Base-by-base conservation (phyloP, 345 rosid genomes). In the Sisymbrium altissimum region DNA sequence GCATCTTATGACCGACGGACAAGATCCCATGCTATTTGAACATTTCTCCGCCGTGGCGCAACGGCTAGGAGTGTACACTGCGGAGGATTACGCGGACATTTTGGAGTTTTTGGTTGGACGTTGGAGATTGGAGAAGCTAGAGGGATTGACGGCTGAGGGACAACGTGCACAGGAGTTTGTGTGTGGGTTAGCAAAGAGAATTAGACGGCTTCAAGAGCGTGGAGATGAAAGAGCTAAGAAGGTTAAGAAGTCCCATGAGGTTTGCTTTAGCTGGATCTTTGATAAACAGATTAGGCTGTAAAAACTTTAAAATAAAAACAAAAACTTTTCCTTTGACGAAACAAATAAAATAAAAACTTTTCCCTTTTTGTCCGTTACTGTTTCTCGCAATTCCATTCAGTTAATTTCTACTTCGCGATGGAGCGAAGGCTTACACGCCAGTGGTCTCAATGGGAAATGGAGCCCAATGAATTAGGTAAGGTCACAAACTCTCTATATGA, bases 181-280 rank as follows among this genome's bases (percentile, higher is more conserved):
- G 72, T 83, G 96, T 56, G 85, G 81, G 32, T 75, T 86, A 36
- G 80, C 89, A 11, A 87, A 84, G 2, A 83, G 89, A 82, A 83
- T 88, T 56, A 81, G 87, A 79, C 74, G 59, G 72, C 79, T 86
- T 40, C 87, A 90, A 40, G 93, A 90, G 73, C 78, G 85, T 38
- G 89, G 86, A 7, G 87, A 87, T 4, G 81, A 83, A 75, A 81
- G 83, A 73, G 87, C 88, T 7, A 80, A 74, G 60, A 82, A 74
- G 76, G 38, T 67, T 39, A 72, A 84, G 82, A 67, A 64, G 81
- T 76, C 81, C 3, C 78, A 66, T 0, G 43, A 55, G 12, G 86
- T 64, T 35, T 63, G 53, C 77, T 88, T 90, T 64, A 90, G 93
- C 77, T 90, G 96, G 93, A 82, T 88, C 48, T 90, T 88, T 64